These are phyloP conservation scores for Exsudoporus floridanus DNA, from an alignment of 1,284 basidiomycete species.

Conservation along the genomic window DNA sequence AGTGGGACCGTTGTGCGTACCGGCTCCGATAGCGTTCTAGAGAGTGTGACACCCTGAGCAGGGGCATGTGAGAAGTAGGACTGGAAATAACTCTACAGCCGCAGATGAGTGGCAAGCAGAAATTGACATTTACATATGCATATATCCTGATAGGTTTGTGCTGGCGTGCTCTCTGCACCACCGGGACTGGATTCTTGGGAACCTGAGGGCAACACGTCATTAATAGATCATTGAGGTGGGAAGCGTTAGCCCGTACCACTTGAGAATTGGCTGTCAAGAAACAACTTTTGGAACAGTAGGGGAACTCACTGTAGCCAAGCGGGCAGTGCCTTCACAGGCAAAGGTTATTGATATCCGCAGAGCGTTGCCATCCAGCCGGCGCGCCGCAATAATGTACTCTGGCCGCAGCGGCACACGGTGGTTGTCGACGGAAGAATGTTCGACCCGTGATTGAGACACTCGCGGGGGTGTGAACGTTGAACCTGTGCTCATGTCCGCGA, in stretches of 20 bases:
- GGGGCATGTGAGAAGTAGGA: constrained; percentile 3
- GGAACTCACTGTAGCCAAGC: neutral
- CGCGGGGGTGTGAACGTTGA: too few species aligned
- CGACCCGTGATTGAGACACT: neutral
- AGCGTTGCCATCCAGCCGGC: neutral
- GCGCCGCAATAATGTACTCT: neutral
- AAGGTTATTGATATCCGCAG: neutral
- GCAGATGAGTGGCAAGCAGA: neutral
- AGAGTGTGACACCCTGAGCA: neutral
- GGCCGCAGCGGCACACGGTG: too few species aligned
- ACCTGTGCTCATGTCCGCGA: too few species aligned
- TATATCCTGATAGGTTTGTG: constrained; percentile 11
- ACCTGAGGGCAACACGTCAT: too few species aligned
- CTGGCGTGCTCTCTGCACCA: neutral
- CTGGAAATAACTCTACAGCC: constrained; percentile 18
- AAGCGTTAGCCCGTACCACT: constrained; percentile 7
- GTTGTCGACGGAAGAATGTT: neutral
- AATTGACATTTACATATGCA: constrained; percentile 15
- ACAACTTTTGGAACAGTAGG: neutral
- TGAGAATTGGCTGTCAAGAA: constrained; percentile 13
- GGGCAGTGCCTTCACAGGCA: neutral
- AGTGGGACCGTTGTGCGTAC: neutral
- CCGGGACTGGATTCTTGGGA: constrained; percentile 9
- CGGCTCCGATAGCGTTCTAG: constrained; percentile 12
- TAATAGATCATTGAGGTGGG: constrained; percentile 9